phyloP scores from a whole-genome alignment of 176 grass and related monocot species.

The Triticum timopheevii region DNA sequence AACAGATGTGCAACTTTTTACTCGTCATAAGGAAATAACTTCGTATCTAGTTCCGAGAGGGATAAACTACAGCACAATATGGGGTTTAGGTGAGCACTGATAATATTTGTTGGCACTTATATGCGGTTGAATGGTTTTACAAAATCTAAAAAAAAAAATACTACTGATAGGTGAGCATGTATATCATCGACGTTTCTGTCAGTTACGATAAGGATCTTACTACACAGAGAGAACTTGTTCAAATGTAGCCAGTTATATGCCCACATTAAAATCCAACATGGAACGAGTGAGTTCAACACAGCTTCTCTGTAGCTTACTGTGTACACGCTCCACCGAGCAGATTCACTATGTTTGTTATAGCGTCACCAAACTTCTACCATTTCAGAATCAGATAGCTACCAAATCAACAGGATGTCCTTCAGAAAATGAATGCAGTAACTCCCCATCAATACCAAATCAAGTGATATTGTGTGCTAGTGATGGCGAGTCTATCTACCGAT shows the following conservation, averaged over 20 bases:
- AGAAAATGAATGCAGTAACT: slow-evolving; percentile 18
- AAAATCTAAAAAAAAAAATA: not conserved
- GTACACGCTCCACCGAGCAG: not conserved
- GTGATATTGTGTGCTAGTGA: not conserved
- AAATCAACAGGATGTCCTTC: not conserved
- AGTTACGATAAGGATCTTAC: not conserved
- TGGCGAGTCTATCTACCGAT: slow-evolving; percentile 14
- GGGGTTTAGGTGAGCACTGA: slow-evolving; percentile 4
- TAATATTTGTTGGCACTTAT: not conserved
- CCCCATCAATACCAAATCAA: slow-evolving; percentile 29
- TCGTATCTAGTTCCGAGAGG: not conserved
- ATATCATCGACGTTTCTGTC: not conserved
- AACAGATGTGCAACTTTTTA: not conserved
- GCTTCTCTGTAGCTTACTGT: not conserved
- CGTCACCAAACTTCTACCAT: slow-evolving; percentile 9
- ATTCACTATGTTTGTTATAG: not conserved
- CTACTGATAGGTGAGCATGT: slow-evolving; percentile 4
- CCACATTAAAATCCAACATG: not conserved
- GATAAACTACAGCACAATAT: not conserved
- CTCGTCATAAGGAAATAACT: not conserved
- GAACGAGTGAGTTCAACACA: slow-evolving; percentile 2
- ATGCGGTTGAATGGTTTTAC: not conserved
- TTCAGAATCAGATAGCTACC: not conserved
- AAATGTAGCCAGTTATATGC: not conserved
- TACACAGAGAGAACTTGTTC: not conserved